Evolutionary conservation across 495 filamentous ascomycete species (phyloP), one percentile per base, ranked within the genome.

Genomic region (Neurospora sp.): DNA sequence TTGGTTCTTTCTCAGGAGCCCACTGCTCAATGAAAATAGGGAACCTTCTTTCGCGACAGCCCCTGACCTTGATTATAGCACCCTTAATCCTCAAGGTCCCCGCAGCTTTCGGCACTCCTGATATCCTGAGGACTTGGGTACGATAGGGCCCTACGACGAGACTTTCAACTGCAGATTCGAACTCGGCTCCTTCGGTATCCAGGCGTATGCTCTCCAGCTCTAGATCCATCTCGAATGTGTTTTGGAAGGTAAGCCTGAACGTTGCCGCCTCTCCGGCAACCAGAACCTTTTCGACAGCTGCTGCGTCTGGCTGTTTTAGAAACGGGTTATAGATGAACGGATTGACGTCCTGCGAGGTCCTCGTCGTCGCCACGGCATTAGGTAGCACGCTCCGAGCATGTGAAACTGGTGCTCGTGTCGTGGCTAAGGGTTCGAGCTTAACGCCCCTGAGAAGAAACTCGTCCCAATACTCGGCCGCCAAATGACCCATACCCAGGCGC

Each of bases 261-360:
- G 86, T 87, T 4, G 91, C 90, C 75, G 86, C 80, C 79, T 98
- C 95, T 38, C 90, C 90, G 5, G 93, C 89, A 73, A 97, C 90
- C 69, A 97, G 84, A 16, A 93, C 84, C 74, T 85, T 84, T 74
- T 96, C 91, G 14, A 88, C 83, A 20, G 85, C 82, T 9, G 80
- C 80, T 35, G 84, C 80, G 71, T 89, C 90, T 2, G 87, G 85
- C 71, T 89, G 84, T 80, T 93, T 93, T 60, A 92, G 78, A 75
- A 96, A 97, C 1, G 95, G 92, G 77, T 97, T 97, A 75, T 97
- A 96, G 62, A 98, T 91, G 77, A 98, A 97, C 2, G 95, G 95
- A 74, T 92, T 93, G 72, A 90, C 93, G 66, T 87, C 87, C 76
- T 87, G 85, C 27, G 87, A 85, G 41, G 83, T 80, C 62, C 85